Base-by-base conservation (phyloP, 202 grass and related monocot species). In the Panicum hallii region DNA sequence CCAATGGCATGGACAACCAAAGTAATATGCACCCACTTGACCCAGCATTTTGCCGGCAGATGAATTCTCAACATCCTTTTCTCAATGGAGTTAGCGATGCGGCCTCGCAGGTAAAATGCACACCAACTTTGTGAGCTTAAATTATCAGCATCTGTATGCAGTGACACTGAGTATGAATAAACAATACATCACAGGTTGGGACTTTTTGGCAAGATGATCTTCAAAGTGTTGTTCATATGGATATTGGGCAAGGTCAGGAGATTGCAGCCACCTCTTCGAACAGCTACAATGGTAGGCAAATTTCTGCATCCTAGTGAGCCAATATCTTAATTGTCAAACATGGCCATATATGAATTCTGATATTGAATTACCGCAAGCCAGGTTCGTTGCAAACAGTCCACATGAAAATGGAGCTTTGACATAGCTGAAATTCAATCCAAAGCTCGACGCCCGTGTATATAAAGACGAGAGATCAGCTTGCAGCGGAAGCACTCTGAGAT, bases 331-430 rank as follows among this genome's bases (percentile, higher is more conserved):
- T 83, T 67, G 6, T 4, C 57, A 4, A 11, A 9, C 68, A 6
- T 54, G 28, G 9, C 20, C 16, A n/a, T 71, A 54, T 40, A 26
- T 13, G 62, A 16, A 13, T 85, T 34, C 81, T 83, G 74, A 84
- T 49, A 60, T 26, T 63, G 23, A 60, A 68, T 72, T 61, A 10
- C 23, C 26, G 15, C 49, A 9, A 22, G 56, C 44, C 92, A 99
- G 97, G 97, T 50, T 82, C 90, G 42, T 88, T 91, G 79, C 90
- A 94, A 83, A 83, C 87, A 91, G 93, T 88, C 88, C 90, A 94
- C 83, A 97, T 96, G 93, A 99, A 99, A 90, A 96, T 94, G 92
- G 97, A 99, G 89, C 91, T 92, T 77, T 99, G 90, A 99, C 58
- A 76, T 32, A 19, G 9, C 30, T 8, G 0, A 77, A 76, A 63